Evolutionary conservation across 441 rosid species (phyloP), one percentile per base, ranked within the genome.

Genomic region (Pelargonium cotyledonis): DNA sequence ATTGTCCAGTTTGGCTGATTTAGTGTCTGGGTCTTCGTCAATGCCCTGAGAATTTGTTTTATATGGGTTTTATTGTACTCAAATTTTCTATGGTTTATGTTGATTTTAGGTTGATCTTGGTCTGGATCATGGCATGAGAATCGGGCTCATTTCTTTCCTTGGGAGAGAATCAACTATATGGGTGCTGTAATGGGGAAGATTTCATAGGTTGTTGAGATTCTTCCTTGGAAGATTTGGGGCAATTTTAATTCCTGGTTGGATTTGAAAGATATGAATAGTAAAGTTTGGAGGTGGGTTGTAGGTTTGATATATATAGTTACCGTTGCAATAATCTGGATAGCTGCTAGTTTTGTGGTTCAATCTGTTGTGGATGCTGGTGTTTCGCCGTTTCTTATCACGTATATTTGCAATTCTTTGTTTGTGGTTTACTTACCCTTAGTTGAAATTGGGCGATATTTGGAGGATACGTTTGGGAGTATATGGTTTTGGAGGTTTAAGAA

Each of bases 261-360:
- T 67, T 76, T 44, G 23, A 73, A 58, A 78, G 83, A 68, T 65
- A 88, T 83, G 95, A 75, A 73, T 9, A 81, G 75, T 69, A 79
- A 87, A 64, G 63, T 73, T 19, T 85, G 96, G 97, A 86, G 82
- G 80, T 94, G 99, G 96, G 78, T 77, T 70, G 66, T 86, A 66
- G 95, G 98, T 65, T 78, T 91, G 73, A 68, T 79, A 21, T 89
- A 94, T 82, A 90, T 94, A 69, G 71, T 94, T 65, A 83, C 91
- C 2, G 98, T 94, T 12, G 97, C 98, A 0, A 79, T 79, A 65
- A 94, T 94, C 60, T 94, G 97, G 98, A 91, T 94, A 69, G 91
- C 93, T 4, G 98, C 98, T 9, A 91, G 97, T 80, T 94, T 88
- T 73, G 96, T 91, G 72, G 98, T 94, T 57, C 97, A 94, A 71